Base-by-base conservation (phyloP, 2,329 filamentous ascomycete species). In the Dendryphion nanum region DNA sequence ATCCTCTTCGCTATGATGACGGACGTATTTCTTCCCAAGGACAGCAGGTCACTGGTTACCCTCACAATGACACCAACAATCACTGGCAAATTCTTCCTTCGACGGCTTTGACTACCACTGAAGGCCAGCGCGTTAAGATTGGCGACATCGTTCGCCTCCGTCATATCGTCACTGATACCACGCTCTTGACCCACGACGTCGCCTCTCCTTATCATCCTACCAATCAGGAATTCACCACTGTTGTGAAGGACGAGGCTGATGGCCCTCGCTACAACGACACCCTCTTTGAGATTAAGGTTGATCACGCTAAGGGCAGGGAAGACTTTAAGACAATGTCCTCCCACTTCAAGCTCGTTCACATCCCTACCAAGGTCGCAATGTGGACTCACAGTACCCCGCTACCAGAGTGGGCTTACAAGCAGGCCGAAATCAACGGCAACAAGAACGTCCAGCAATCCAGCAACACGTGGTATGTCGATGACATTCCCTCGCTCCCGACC, bases 341-440 rank as follows among this genome's bases (percentile, higher is more conserved):
- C 45, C 86, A 95, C 70, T 96, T 98, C 79, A 97, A 96, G 72
- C 78, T 98, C 43, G 81, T 98, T 54, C 93, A 98, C 68, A 82
- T 86, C 59, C 89, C 91, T 6, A 94, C 89, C 66, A 95, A 94
- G 67, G 93, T 98, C 35, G 91, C 93, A 50, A 95, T 98, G 91
- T 98, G 93, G 93, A 98, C 93, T 18, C 91, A 97, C 67, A 86
- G 86, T 23, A 93, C 83, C 42, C 88, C 93, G 34, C 80, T 98
- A n/a, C 93, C 93, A 4, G 93, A 98, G 4, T 98, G 93, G 93
- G 93, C 79, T 18, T 91, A 86, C 73, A 93, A 94, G 67, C 93
- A 98, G 68, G 91, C 95, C 59, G 93, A 98, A 66, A 96, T 98
- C 74, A 98, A 98, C 67, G 93, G 93, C 43, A 98, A 98, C 77